Percentiles rank a stretch among this genome's conserved stretches.
phyloP scores from a whole-genome alignment of 2,329 filamentous ascomycete genomes.

The Epichloe amarillans region DNA sequence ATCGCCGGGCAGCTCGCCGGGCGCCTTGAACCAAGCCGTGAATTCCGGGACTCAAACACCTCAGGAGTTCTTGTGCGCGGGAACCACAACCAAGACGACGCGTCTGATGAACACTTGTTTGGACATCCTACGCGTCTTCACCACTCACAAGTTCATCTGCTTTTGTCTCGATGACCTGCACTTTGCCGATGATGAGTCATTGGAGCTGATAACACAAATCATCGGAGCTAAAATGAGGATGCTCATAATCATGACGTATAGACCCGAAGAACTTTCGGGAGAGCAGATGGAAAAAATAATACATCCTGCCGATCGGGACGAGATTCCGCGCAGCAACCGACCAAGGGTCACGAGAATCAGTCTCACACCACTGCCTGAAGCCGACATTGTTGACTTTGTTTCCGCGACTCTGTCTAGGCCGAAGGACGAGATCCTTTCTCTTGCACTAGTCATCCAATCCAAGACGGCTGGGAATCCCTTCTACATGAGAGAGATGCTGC shows the following conservation, averaged over 20 bases:
- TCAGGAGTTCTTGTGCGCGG: slow-evolving; percentile 46
- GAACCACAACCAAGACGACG: slow-evolving; percentile 48
- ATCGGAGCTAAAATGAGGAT: slow-evolving; percentile 67
- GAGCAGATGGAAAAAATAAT: slow-evolving; percentile 42
- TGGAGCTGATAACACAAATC: slow-evolving; percentile 73
- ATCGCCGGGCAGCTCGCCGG: slow-evolving; percentile 33
- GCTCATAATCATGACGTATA: slow-evolving; percentile 66
- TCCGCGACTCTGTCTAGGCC: slow-evolving; percentile 65
- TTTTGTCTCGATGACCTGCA: slow-evolving; percentile 83
- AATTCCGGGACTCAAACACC: slow-evolving; percentile 35
- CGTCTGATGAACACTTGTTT: slow-evolving; percentile 79
- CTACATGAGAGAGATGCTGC: slow-evolving; percentile 82
- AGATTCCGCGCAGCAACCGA: slow-evolving; percentile 30
- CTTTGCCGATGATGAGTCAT: slow-evolving; percentile 76
- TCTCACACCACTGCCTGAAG: slow-evolving; percentile 61
- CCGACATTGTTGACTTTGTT: slow-evolving; percentile 72
- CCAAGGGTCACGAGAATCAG: slow-evolving; percentile 55
- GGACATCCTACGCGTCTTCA: slow-evolving; percentile 71
- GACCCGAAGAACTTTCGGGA: slow-evolving; percentile 49
- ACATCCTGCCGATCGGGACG: slow-evolving; percentile 39
- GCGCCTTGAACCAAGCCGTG: slow-evolving; percentile 17
- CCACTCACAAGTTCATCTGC: slow-evolving; percentile 74
- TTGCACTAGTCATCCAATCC: slow-evolving; percentile 76
- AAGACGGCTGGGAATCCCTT: slow-evolving; percentile 84
- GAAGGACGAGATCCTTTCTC: slow-evolving; percentile 57